Evolutionary conservation across 768 basidiomycete species (phyloP), one percentile per base, ranked within the genome.

Genomic region (Mycena filopes): DNA sequence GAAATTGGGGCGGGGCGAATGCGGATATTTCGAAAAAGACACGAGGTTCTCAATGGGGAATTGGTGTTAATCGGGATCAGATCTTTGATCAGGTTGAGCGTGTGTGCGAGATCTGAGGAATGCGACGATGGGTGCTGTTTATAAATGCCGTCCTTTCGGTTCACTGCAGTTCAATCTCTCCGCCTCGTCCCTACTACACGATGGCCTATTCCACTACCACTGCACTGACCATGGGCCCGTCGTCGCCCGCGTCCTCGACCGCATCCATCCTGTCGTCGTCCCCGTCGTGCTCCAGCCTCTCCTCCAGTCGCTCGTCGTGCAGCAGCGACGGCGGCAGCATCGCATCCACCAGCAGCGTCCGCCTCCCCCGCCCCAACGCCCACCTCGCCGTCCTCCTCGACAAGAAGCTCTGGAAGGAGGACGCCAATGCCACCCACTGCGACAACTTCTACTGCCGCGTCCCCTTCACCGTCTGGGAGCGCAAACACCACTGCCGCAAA

Each of bases 401-500:
- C 26, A 87, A 81, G 72, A 77, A 80, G 55, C 84, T 92, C 41
- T 94, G 93, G 93, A 94, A 94, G 87, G 84, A 89, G 55, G 92
- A 94, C 76, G 78, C 82, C 5, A 76, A 85, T 16, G 86, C 92
- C 4, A 67, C 83, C 15, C 73, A 77, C 51, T 94, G 92, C 80
- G 92, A 94, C 79, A 92, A 86, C 73, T 89, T 92, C 66, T 84
- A 86, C 72, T 94, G 92, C 78, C 83, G 83, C 60, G 80, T 83
- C 66, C 76, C 75, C 54, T 94, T 94, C 75, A 84, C 87, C 63
- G 74, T 94, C 64, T 84, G 89, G 46, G 89, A 92, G 67, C 90
- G 92, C 66, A 87, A 87, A 78, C 92, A 94, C 73, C 93, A 94
- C 65, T 94, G 93, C 77, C 86, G 93, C 75, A 94, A 93, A 74